Percentiles rank a stretch among this genome's conserved stretches.
Evolutionary conservation across 768 basidiomycete species (phyloP).

Genomic region (Kwoniella dejecticola): DNA sequence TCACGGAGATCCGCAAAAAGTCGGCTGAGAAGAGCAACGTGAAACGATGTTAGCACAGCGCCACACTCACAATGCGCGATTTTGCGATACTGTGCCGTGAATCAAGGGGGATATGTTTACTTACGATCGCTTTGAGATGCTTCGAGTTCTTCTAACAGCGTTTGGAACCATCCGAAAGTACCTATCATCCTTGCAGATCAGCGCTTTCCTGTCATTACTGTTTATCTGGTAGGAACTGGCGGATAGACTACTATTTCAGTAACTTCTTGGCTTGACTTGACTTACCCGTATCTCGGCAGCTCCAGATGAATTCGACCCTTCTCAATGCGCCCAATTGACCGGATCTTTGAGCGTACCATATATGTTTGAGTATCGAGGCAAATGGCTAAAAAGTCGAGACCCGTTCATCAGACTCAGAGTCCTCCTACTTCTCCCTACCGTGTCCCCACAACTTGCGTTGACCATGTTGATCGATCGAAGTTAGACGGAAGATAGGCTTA

Average conservation of each 20-base stretch:
- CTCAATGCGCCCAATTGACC: conserved; percentile 76
- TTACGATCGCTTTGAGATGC: conserved; percentile 83
- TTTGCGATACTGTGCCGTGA: too few relatives aligned
- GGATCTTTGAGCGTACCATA: conserved; percentile 87
- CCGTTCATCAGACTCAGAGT: neutral
- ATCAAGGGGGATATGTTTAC: too few relatives aligned
- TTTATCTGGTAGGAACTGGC: too few relatives aligned
- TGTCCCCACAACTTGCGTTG: too few relatives aligned
- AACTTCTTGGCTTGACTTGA: too few relatives aligned
- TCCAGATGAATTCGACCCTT: conserved; percentile 92
- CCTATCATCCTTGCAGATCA: conserved; percentile 63
- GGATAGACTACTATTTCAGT: too few relatives aligned
- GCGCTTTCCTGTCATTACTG: too few relatives aligned
- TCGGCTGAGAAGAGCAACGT: conserved; percentile 62
- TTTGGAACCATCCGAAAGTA: conserved; percentile 98
- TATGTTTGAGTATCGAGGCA: conserved; percentile 90
- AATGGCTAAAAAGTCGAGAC: conserved; percentile 62
- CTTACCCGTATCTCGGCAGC: conserved; percentile 40
- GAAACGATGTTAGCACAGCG: too few relatives aligned
- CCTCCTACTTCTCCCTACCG: too few relatives aligned
- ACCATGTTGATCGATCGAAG: too few relatives aligned
- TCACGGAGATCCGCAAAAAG: conserved; percentile 73
- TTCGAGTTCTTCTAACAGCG: conserved; percentile 81
- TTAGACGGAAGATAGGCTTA: conserved; percentile 7
- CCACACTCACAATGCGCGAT: too few relatives aligned